Base-by-base conservation (phyloP, 2,329 filamentous ascomycete species). In the Verticillium dahliae region DNA sequence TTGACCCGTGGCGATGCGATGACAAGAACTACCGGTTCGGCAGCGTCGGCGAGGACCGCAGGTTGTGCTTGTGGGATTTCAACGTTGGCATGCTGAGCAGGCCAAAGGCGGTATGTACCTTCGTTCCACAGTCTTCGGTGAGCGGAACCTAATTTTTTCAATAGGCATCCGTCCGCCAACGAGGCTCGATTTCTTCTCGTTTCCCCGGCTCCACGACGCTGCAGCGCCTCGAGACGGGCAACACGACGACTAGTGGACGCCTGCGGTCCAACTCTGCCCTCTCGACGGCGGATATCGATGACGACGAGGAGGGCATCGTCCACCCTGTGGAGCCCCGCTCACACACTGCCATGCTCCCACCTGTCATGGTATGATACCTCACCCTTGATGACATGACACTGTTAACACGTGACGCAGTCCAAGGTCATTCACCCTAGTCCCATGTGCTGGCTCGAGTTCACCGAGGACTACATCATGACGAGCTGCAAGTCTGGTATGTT, bases 1-100 rank as follows among this genome's bases (percentile, higher is more conserved):
- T 98, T 73, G 95, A 99, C 73, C 92, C 92, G 0, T 99, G 95
- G 95, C 85, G 93, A 65, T 99, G 95, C 71, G 95, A 99, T 71
- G 92, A 96, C 72, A 87, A 90, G 68, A 98, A 92, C 69, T 99
- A 99, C 75, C 86, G 95, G 1, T 97, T 99, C 69, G 95, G 95
- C 35, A 97, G 92, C 69, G 94, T 99, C 1, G 95, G 94, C 14
- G 94, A 98, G 72, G 95, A 99, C 73, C 91, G 93, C 69, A 84
- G 92, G 62, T 79, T 99, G 18, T 85, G 97, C 62, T 80, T 99
- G 13, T 99, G 95, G 95, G 95, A 99, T 78, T 99, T 99, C 73
- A 97, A 89, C 67, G 92, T 97, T 52, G 92, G 92, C 68, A 98
- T 98, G 94, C 81, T 99, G 69, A 91, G 96, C 74, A 85, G 93